Conservation (phyloP, 2,329 filamentous ascomycete species). For the Colletotrichum zoysiae region DNA sequence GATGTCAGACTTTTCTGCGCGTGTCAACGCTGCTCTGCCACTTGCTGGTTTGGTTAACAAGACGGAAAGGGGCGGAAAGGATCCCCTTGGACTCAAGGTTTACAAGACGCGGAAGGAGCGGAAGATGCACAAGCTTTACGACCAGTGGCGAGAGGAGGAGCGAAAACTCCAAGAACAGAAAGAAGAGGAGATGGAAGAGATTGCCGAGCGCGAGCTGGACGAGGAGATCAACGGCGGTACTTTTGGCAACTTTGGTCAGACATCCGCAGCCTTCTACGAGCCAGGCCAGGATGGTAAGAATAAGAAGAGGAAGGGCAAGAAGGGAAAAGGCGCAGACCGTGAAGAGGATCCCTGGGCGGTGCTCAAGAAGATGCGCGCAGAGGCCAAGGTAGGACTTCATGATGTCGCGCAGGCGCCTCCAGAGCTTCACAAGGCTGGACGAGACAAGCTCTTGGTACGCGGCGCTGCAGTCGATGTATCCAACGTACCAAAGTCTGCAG, state of each 20-base stretch:
- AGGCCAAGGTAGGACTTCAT: slow-evolving; percentile 63
- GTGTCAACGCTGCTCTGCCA: slow-evolving; percentile 88
- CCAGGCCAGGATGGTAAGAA: slow-evolving; percentile 60
- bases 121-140: slow-evolving; percentile 83
- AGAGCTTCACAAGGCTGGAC: slow-evolving; percentile 67
- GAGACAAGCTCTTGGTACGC: slow-evolving; percentile 50
- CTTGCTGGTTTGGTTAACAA: slow-evolving; percentile 77
- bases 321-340: slow-evolving; percentile 59
- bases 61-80: slow-evolving; percentile 70
- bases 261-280: slow-evolving; percentile 54
- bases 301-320: slow-evolving; percentile 57
- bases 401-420: slow-evolving; percentile 82
- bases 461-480: slow-evolving; percentile 52
- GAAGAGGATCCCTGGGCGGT: slow-evolving; percentile 82
- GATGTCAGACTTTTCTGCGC: slow-evolving; percentile 82
- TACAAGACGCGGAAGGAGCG: slow-evolving; percentile 86
- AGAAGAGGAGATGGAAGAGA: slow-evolving; percentile 74
- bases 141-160: slow-evolving; percentile 80
- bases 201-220: slow-evolving; percentile 73
- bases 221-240: slow-evolving; percentile 65
- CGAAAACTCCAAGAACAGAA: slow-evolving; percentile 71
- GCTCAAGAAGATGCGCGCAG: slow-evolving; percentile 75
- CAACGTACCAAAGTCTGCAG: slow-evolving; percentile 54
- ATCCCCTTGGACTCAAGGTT: slow-evolving; percentile 74
- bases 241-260: slow-evolving; percentile 45